Evolutionary conservation across 2,329 filamentous ascomycete species (phyloP).

Genomic region (Ophiostoma piceae): DNA sequence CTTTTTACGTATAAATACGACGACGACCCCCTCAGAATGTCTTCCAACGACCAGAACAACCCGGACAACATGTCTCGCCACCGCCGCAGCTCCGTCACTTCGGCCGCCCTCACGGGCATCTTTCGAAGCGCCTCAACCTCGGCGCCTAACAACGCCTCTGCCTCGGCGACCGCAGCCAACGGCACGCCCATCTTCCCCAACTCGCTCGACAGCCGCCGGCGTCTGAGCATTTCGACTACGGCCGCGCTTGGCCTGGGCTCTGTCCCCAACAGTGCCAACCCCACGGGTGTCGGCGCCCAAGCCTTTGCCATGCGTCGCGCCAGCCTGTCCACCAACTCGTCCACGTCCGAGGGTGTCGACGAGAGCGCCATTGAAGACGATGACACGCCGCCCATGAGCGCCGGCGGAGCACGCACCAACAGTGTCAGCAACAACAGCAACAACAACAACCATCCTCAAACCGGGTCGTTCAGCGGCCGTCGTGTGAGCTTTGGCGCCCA

Average conservation of each 20-base stretch:
- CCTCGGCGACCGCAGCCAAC: slow-evolving; percentile 43
- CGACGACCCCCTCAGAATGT: slow-evolving; percentile 18
- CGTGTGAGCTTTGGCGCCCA: slow-evolving; percentile 87
- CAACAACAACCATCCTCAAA: not conserved
- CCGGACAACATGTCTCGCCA: slow-evolving; percentile 35
- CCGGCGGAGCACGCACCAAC: slow-evolving; percentile 38
- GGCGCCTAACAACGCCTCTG: slow-evolving; percentile 33
- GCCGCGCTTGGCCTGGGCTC: slow-evolving; percentile 58
- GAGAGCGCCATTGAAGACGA: slow-evolving; percentile 70
- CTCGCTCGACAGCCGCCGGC: slow-evolving; percentile 51
- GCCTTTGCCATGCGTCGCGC: slow-evolving; percentile 53
- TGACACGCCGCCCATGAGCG: slow-evolving; percentile 42
- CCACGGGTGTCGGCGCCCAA: slow-evolving; percentile 38
- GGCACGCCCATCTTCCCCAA: slow-evolving; percentile 44
- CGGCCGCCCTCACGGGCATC: slow-evolving; percentile 53
- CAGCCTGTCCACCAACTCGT: slow-evolving; percentile 63
- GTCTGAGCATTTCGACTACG: slow-evolving; percentile 64
- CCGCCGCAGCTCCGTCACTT: slow-evolving; percentile 53
- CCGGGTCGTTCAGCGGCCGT: slow-evolving; percentile 38
- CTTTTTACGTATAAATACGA: not conserved
- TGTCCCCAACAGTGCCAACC: slow-evolving; percentile 40
- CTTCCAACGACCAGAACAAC: slow-evolving; percentile 30
- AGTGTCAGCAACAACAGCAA: not conserved
- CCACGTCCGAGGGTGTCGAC: slow-evolving; percentile 48
- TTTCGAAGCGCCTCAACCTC: slow-evolving; percentile 51